phyloP scores from a whole-genome alignment of 495 filamentous ascomycete species.

The Lepraria neglecta region DNA sequence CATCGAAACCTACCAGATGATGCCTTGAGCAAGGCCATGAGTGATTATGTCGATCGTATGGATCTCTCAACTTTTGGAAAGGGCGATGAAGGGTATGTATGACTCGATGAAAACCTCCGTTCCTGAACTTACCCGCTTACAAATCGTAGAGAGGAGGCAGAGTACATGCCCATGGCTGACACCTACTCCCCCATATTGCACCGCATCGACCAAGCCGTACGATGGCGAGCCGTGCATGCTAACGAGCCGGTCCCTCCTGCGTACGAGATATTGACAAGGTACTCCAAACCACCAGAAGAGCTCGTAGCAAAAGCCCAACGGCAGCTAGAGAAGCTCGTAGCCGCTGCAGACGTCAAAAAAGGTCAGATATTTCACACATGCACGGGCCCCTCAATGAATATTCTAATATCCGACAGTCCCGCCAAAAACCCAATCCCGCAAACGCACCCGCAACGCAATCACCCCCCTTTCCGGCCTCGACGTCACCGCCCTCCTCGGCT shows the following conservation, averaged over 20 bases:
- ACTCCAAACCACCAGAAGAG: constrained; percentile 64
- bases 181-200: constrained; percentile 89
- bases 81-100: constrained; percentile 65
- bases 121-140: constrained; percentile 31
- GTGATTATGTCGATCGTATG: constrained; percentile 88
- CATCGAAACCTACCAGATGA: constrained; percentile 83
- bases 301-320: constrained; percentile 51
- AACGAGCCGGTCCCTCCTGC: constrained; percentile 59
- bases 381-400: neutral
- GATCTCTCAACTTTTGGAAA: constrained; percentile 61
- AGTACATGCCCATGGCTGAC: constrained; percentile 76
- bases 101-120: neutral
- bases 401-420: constrained; percentile 51
- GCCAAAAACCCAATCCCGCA: constrained; percentile 70
- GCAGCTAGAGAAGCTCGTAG: constrained; percentile 55
- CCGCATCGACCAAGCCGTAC: constrained; percentile 77
- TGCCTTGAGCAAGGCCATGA: constrained; percentile 71
- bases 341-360: constrained; percentile 78
- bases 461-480: constrained; percentile 91
- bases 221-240: constrained; percentile 71
- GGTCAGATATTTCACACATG: constrained; percentile 41
- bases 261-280: constrained; percentile 62
- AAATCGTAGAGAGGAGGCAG: constrained; percentile 50
- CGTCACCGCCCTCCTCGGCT: constrained; percentile 65
- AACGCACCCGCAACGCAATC: constrained; percentile 59